Percentiles rank a stretch among this genome's conserved stretches.
Evolutionary conservation across 2,329 filamentous ascomycete genomes (phyloP).

Genomic region (Colletotrichum tabaci): DNA sequence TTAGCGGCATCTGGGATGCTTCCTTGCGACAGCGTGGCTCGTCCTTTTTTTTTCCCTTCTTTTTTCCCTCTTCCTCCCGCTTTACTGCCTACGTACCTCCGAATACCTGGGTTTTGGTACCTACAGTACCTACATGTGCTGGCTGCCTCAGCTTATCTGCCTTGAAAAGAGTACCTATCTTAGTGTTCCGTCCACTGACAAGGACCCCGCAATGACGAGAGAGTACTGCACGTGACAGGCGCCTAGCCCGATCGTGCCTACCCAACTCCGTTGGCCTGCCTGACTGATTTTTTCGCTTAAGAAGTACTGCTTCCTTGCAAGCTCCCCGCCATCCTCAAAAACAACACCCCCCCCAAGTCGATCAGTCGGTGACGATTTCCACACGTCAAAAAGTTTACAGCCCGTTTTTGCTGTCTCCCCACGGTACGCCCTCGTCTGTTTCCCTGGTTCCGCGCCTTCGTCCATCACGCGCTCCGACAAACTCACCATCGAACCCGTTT

Average conservation of each 20-base stretch:
- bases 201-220: conserved; percentile 41
- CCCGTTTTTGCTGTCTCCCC: conserved; percentile 17
- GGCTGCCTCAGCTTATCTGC: neutral
- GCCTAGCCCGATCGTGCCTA: conserved; percentile 41
- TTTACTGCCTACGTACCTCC: no score
- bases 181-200: neutral
- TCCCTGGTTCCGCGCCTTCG: conserved; percentile 34
- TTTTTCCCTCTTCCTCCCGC: neutral
- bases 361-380: conserved; percentile 55
- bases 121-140: neutral
- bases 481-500: conserved; percentile 8
- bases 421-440: conserved; percentile 11
- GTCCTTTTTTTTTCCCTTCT: neutral
- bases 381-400: conserved; percentile 47
- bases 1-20: neutral
- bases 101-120: no score
- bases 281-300: conserved; percentile 62
- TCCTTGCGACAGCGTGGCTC: neutral
- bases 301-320: conserved; percentile 51
- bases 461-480: conserved; percentile 36
- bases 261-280: conserved; percentile 41
- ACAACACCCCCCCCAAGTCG: conserved; percentile 53
- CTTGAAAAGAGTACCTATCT: neutral
- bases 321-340: conserved; percentile 61
- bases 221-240: conserved; percentile 37